Percentiles rank a stretch among this genome's conserved stretches.
These are phyloP conservation scores for Ziziphus jujuba DNA, from an alignment of 306 rosid species.

Conservation along the genomic window DNA sequence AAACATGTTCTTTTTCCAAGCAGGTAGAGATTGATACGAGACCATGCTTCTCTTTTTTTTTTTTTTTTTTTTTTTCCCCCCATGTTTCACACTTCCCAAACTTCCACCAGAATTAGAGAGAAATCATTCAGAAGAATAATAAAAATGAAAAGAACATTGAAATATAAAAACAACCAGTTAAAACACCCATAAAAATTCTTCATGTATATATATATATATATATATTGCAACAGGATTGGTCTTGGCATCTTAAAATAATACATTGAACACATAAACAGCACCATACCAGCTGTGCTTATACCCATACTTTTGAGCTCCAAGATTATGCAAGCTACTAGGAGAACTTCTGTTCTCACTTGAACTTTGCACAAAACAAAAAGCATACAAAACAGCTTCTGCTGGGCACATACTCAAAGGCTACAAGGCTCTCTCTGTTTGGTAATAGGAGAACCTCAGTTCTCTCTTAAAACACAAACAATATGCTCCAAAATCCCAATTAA, in stretches of 20 bases:
- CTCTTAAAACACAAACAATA: slow-evolving; percentile 42
- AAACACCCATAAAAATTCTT: background rate
- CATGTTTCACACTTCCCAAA: no score
- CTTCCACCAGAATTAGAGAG: no score
- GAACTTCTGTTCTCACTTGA: slow-evolving; percentile 30
- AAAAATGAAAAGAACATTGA: background rate
- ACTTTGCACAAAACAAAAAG: slow-evolving; percentile 1
- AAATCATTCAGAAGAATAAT: no score
- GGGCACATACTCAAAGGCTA: background rate
- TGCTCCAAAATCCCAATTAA: background rate
- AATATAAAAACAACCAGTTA: background rate
- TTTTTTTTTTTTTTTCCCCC: no score
- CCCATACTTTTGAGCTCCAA: slow-evolving; percentile 11
- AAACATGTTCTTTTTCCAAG: no score
- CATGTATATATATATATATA: background rate
- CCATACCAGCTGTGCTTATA: slow-evolving; percentile 17
- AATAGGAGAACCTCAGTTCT: slow-evolving; percentile 51
- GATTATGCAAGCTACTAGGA: slow-evolving; percentile 26
- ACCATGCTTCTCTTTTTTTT: no score
- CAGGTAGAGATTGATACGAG: no score
- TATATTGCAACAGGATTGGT: background rate
- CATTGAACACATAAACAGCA: slow-evolving; percentile 25
- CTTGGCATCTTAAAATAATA: slow-evolving; percentile 27
- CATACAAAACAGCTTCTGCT: slow-evolving; percentile 23
- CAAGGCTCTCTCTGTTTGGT: slow-evolving; percentile 21